These are phyloP conservation scores for Wickerhamiella hasegawae DNA, from an alignment of 805 yeast species.

Conservation along the genomic window DNA sequence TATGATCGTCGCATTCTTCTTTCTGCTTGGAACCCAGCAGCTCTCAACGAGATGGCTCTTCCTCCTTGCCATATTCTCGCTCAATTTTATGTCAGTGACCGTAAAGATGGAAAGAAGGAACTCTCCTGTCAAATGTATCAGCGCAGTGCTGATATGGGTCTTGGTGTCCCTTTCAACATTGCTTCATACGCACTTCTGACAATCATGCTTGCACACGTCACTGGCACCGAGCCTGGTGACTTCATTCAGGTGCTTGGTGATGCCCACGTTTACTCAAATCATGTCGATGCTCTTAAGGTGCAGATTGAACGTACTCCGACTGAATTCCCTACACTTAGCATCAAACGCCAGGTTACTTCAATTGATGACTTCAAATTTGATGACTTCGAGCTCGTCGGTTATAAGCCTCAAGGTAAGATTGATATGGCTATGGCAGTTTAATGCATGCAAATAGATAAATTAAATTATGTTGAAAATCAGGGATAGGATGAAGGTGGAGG, in stretches of 20 bases:
- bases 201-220: constrained; percentile 90
- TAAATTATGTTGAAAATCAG: too few relatives aligned
- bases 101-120: constrained; percentile 42
- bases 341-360: constrained; percentile 46
- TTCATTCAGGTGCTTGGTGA: constrained; percentile 94
- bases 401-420: constrained; percentile 68
- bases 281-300: constrained; percentile 73
- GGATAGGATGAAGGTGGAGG: too few relatives aligned
- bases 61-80: constrained; percentile 98
- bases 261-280: constrained; percentile 88
- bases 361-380: constrained; percentile 84
- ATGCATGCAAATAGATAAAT: too few relatives aligned
- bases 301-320: constrained; percentile 66
- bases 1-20: constrained; percentile 86
- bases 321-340: constrained; percentile 60
- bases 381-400: constrained; percentile 68
- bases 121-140: constrained; percentile 85
- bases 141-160: constrained; percentile 98
- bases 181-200: constrained; percentile 92
- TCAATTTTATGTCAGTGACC: constrained; percentile 85
- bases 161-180: constrained; percentile 97
- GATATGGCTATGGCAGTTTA: constrained; percentile 97
- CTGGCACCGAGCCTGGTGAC: constrained; percentile 89
- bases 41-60: constrained; percentile 81
- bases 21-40: constrained; percentile 99